phyloP scores from a whole-genome alignment of 164 flowering plant genomes.

The Hamamelis virginiana region DNA sequence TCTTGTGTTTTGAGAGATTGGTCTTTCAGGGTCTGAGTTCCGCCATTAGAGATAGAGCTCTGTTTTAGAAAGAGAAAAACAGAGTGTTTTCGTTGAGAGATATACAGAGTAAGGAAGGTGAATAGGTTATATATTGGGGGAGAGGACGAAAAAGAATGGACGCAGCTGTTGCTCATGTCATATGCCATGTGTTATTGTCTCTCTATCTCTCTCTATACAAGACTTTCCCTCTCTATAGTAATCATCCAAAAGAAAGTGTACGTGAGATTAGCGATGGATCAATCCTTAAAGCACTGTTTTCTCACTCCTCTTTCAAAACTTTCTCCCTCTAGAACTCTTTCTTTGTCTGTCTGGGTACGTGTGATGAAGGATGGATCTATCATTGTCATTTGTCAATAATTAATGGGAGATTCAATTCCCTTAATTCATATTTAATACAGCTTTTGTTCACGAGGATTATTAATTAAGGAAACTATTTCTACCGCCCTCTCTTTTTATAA shows the following conservation, averaged over 20 bases:
- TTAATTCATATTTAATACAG: not conserved
- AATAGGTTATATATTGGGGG: slow-evolving; percentile 50
- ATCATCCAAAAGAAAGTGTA: too few species aligned
- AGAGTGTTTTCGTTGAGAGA: slow-evolving; percentile 21
- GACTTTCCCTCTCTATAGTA: slow-evolving; percentile 21
- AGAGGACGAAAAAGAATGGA: slow-evolving; percentile 24
- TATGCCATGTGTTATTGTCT: slow-evolving; percentile 73
- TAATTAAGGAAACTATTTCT: too few species aligned
- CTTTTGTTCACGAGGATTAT: not conserved
- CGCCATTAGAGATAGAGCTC: slow-evolving; percentile 36
- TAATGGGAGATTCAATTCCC: slow-evolving; percentile 24
- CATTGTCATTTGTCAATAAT: slow-evolving; percentile 32
- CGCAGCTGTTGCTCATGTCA: slow-evolving; percentile 81
- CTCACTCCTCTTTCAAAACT: too few species aligned
- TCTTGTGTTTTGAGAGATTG: not conserved
- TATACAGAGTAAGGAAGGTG: slow-evolving; percentile 35
- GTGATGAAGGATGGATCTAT: slow-evolving; percentile 27
- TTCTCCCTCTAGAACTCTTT: too few species aligned
- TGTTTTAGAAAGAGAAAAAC: slow-evolving; percentile 21
- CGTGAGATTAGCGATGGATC: too few species aligned
- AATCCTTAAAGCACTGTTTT: too few species aligned
- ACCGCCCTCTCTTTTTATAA: too few species aligned
- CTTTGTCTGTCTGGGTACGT: slow-evolving; percentile 16
- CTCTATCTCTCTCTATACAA: slow-evolving; percentile 9
- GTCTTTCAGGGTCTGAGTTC: slow-evolving; percentile 22